Conservation (phyloP, 2,329 filamentous ascomycete genomes). For the Neobulgaria alba region DNA sequence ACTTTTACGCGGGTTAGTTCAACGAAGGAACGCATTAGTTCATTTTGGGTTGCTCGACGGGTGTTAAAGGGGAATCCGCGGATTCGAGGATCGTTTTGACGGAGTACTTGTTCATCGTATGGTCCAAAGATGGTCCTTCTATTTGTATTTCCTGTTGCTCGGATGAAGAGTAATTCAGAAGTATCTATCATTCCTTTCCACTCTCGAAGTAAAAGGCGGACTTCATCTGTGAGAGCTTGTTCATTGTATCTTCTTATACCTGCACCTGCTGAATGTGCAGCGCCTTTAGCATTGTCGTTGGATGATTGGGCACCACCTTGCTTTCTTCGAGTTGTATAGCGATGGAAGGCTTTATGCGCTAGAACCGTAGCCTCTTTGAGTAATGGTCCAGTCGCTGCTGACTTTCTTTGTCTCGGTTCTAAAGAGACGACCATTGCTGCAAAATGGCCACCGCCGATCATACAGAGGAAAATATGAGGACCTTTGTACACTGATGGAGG, state of each 20-base stretch:
- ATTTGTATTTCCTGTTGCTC: conserved; percentile 82
- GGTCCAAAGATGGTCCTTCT: conserved; percentile 80
- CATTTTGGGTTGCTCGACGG: conserved; percentile 80
- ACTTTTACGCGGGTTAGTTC: conserved; percentile 89
- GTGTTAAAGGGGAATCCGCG: conserved; percentile 92
- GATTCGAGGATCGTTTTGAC: conserved; percentile 68
- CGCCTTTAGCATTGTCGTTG: conserved; percentile 88
- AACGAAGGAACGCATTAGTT: conserved; percentile 89
- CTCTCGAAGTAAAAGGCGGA: conserved; percentile 68
- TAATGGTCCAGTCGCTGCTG: conserved; percentile 55
- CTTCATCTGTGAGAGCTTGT: conserved; percentile 78
- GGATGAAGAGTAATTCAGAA: conserved; percentile 77
- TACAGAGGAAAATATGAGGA: conserved; percentile 90
- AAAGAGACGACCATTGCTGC: conserved; percentile 92
- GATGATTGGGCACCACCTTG: conserved; percentile 93
- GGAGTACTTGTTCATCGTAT: conserved; percentile 80
- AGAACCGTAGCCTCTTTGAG: conserved; percentile 81
- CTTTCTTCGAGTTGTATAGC: conserved; percentile 92
- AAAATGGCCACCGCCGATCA: conserved; percentile 98
- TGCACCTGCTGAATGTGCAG: conserved; percentile 88
- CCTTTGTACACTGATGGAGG: conserved; percentile 52
- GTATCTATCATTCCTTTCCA: conserved; percentile 84
- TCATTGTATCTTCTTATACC: conserved; percentile 90
- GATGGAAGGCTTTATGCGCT: conserved; percentile 95
- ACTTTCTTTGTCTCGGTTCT: conserved; percentile 68